Conservation (phyloP, 768 basidiomycete species). For the Pulveroboletus sp. region DNA sequence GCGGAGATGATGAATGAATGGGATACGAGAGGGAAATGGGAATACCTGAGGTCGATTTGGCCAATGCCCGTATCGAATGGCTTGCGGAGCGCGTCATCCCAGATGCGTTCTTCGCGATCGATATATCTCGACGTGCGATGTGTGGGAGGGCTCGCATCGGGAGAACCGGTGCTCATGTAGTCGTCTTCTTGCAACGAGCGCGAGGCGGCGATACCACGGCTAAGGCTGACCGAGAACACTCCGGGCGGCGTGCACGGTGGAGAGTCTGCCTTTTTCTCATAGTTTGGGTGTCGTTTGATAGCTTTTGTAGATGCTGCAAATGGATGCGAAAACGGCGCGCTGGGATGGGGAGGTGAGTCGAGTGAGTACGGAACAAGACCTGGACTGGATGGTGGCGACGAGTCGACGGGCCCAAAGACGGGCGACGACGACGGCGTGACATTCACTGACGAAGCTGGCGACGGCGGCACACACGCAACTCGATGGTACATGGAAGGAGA, state of each 20-base stretch:
- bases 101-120: constrained; percentile 37
- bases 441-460: constrained; percentile 11
- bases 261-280: constrained; percentile 38
- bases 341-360: constrained; percentile 30
- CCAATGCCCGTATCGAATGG: constrained; percentile 49
- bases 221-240: constrained; percentile 11
- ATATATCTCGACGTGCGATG: constrained; percentile 18
- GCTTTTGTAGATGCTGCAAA: constrained; percentile 60
- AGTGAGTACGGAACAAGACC: constrained; percentile 24
- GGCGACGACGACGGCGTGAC: constrained; percentile 57
- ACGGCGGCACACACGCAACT: constrained; percentile 2
- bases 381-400: constrained; percentile 37
- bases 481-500: constrained; percentile 13
- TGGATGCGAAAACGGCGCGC: constrained; percentile 37
- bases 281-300: constrained; percentile 39
- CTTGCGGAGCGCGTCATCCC: constrained; percentile 45
- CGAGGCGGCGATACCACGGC: constrained; percentile 8
- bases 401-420: constrained; percentile 33
- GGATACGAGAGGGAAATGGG: constrained; percentile 13
- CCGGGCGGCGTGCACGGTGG: constrained; percentile 20
- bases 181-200: constrained; percentile 28
- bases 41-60: constrained; percentile 53
- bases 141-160: constrained; percentile 5
- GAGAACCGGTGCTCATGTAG: constrained; percentile 10
- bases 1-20: constrained; percentile 10